Conservation (phyloP, 441 rosid species). For the Brassica balearica region DNA sequence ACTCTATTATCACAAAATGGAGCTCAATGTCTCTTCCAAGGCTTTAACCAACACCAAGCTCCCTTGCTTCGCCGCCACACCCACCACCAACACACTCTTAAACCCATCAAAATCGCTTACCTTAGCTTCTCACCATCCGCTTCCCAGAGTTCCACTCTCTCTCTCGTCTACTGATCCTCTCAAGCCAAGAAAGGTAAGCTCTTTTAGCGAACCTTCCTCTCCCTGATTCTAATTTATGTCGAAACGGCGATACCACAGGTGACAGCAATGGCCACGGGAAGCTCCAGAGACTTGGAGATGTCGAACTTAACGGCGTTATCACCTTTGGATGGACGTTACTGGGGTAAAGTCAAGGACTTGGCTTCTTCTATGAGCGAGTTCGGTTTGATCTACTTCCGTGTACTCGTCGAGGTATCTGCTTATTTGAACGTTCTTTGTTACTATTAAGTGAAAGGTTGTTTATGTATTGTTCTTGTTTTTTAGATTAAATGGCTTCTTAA, state of each 20-base stretch:
- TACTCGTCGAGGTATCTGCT: conserved; percentile 76
- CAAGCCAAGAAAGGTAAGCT: conserved; percentile 47
- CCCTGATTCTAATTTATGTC: background rate
- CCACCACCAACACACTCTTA: conserved; percentile 25
- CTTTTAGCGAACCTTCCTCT: conserved; percentile 16
- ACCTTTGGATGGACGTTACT: conserved; percentile 92
- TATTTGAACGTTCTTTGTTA: no score
- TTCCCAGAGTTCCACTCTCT: conserved; percentile 44
- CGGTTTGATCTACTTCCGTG: conserved; percentile 79
- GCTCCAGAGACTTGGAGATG: conserved; percentile 57
- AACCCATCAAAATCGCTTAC: conserved; percentile 25
- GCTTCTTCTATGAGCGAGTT: conserved; percentile 90
- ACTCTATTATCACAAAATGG: conserved; percentile 27
- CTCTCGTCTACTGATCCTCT: conserved; percentile 31
- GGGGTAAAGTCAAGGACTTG: conserved; percentile 87
- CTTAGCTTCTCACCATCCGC: conserved; percentile 17
- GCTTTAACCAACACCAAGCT: conserved; percentile 40
- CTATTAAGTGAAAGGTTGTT: no score
- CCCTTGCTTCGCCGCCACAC: conserved; percentile 22
- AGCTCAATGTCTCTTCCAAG: conserved; percentile 45
- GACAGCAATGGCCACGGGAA: conserved; percentile 50
- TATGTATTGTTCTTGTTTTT: background rate
- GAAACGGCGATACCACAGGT: conserved; percentile 41
- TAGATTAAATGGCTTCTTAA: conserved; percentile 90
- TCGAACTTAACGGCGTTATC: conserved; percentile 85